phyloP scores from a whole-genome alignment of 1,139 yeast species.

The Yamadazyma taylorii region DNA sequence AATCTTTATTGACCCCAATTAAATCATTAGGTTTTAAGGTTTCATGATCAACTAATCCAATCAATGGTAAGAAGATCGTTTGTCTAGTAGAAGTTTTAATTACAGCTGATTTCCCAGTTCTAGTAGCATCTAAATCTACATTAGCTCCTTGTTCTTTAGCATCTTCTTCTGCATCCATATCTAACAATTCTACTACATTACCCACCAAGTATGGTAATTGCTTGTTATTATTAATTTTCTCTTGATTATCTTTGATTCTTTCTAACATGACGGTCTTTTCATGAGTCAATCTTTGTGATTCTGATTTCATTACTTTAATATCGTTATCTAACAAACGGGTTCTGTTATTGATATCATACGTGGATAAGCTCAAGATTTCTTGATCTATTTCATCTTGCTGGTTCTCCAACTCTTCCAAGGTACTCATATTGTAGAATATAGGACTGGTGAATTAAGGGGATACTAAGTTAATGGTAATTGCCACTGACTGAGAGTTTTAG shows the following conservation, averaged over 20 bases:
- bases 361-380: constrained; percentile 76
- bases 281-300: constrained; percentile 84
- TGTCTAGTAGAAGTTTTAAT: constrained; percentile 97
- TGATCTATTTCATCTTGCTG: constrained; percentile 63
- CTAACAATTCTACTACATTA: constrained; percentile 93
- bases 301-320: constrained; percentile 93
- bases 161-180: constrained; percentile 84
- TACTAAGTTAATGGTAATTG: constrained; percentile 3
- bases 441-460: too few relatives aligned
- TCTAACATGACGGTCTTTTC: constrained; percentile 93
- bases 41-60: constrained; percentile 90
- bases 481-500: constrained; percentile 6
- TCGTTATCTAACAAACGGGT: constrained; percentile 90
- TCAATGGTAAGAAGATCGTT: constrained; percentile 92
- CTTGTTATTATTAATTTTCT: constrained; percentile 91
- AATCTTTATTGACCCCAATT: constrained; percentile 97
- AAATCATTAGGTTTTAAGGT: constrained; percentile 91
- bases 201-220: constrained; percentile 97
- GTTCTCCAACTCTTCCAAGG: constrained; percentile 65
- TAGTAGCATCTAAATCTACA: constrained; percentile 87
- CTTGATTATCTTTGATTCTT: constrained; percentile 93
- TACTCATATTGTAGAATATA: constrained; percentile 46
- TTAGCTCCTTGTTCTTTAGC: constrained; percentile 93
- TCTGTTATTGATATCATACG: constrained; percentile 83
- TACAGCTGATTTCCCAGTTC: constrained; percentile 96